Evolutionary conservation across 2,329 filamentous ascomycete species (phyloP).

Genomic region (Hymenoscyphus repandus): DNA sequence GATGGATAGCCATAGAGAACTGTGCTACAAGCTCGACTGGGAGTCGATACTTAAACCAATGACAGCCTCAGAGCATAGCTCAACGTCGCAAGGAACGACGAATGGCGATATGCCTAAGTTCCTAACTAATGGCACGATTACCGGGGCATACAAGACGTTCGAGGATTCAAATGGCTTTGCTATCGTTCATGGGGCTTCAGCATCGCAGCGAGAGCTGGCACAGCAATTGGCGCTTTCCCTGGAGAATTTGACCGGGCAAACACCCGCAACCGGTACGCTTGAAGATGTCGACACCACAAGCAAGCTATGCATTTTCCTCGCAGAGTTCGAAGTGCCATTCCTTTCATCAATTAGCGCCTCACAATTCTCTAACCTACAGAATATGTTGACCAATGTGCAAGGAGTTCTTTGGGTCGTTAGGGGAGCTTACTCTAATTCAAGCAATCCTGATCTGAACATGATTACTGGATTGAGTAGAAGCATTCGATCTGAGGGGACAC

Average conservation of each 20-base stretch:
- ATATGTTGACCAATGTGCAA: slow-evolving; percentile 34
- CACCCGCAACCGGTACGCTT: slow-evolving; percentile 32
- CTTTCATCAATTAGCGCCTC: slow-evolving; percentile 38
- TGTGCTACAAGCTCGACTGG: slow-evolving; percentile 45
- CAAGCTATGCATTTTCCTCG: slow-evolving; percentile 40
- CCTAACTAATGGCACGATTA: neutral
- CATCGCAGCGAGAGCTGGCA: slow-evolving; percentile 30
- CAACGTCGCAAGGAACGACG: no score
- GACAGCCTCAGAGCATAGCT: no score
- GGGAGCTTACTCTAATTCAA: slow-evolving; percentile 35
- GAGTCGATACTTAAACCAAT: slow-evolving; percentile 31
- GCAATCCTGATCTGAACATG: slow-evolving; percentile 25
- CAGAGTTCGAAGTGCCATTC: slow-evolving; percentile 36
- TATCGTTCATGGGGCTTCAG: slow-evolving; percentile 20
- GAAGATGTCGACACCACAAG: slow-evolving; percentile 25
- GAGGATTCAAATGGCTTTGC: neutral
- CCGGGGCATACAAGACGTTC: neutral
- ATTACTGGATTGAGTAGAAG: slow-evolving; percentile 27
- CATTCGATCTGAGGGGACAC: slow-evolving; percentile 24
- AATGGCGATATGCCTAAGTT: slow-evolving; percentile 4
- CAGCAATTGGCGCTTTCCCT: slow-evolving; percentile 33
- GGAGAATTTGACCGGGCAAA: slow-evolving; percentile 32
- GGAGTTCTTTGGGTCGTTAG: slow-evolving; percentile 46
- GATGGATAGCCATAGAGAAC: slow-evolving; percentile 33
- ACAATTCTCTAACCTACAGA: slow-evolving; percentile 39